Evolutionary conservation across 2,329 filamentous ascomycete species (phyloP).

Genomic region (Rutstroemia sp.): DNA sequence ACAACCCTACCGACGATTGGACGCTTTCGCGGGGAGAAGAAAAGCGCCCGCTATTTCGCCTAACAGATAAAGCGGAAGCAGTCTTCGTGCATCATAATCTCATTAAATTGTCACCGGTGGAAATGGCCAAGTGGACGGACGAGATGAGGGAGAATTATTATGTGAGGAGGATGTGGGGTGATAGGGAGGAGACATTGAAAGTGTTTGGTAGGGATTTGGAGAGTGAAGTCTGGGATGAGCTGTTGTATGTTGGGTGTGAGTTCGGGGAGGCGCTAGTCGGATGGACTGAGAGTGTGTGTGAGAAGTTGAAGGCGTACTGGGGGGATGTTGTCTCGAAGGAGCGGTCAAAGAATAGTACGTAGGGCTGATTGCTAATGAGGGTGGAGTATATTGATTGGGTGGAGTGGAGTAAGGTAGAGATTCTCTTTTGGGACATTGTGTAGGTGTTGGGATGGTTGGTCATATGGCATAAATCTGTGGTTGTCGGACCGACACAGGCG

Average conservation of each 20-base stretch:
- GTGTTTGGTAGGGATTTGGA: conserved; percentile 6
- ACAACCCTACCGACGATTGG: conserved; percentile 2
- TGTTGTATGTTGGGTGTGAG: conserved; percentile 3
- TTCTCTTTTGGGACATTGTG: too few species aligned
- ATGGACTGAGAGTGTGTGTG: conserved; percentile 1
- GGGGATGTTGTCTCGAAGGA: not conserved
- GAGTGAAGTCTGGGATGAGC: conserved; percentile 2
- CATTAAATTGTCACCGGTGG: conserved; percentile 1
- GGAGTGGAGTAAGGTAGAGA: too few species aligned
- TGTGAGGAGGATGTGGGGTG: conserved; percentile 6
- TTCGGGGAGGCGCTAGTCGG: not conserved
- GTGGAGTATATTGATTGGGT: too few species aligned
- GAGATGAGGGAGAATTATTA: not conserved
- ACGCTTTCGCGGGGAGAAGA: not conserved
- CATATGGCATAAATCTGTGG: too few species aligned
- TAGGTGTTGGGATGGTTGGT: too few species aligned
- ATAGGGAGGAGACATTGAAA: not conserved
- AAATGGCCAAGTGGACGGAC: conserved; percentile 1
- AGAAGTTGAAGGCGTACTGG: not conserved
- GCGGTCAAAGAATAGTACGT: too few species aligned
- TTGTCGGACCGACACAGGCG: too few species aligned
- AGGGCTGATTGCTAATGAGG: too few species aligned
- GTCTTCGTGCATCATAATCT: conserved; percentile 8
- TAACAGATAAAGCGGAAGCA: not conserved
- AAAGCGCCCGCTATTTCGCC: not conserved